Conservation (phyloP, 2,329 filamentous ascomycete genomes). For the Endothia cerciana region DNA sequence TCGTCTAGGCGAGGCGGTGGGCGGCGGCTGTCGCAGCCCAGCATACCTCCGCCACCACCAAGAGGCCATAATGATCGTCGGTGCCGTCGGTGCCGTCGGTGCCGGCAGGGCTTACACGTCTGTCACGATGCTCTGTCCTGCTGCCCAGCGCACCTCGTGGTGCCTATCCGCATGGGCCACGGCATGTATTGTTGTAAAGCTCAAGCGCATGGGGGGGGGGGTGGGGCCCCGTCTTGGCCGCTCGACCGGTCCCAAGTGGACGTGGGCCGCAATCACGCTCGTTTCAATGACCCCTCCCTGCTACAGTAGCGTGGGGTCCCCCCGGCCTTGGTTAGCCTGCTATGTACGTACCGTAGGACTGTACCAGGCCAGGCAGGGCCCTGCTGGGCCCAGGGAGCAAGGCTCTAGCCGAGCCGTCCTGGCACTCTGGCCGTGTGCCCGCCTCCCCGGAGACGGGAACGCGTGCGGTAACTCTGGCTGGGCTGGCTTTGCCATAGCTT, state of each 20-base stretch:
- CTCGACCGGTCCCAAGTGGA: neutral
- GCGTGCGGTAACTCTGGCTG: conserved; percentile 13
- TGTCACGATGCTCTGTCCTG: neutral
- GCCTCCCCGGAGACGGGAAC: conserved; percentile 22
- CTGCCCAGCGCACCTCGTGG: neutral
- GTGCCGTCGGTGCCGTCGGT: neutral
- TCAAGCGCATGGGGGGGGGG: neutral
- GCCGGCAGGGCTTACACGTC: neutral
- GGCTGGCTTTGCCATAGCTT: conserved; percentile 9
- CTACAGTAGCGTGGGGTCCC: conserved; percentile 27
- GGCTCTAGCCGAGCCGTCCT: conserved; percentile 28
- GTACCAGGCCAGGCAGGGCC: too few relatives aligned
- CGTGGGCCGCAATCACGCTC: conserved; percentile 14
- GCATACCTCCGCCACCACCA: neutral
- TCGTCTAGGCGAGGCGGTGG: neutral
- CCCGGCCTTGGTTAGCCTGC: conserved; percentile 22
- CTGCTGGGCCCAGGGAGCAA: conserved; percentile 22
- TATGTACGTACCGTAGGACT: too few relatives aligned
- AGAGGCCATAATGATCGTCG: neutral
- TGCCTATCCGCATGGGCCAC: neutral
- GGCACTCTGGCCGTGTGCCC: conserved; percentile 24
- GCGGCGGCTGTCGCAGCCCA: neutral
- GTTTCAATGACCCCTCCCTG: conserved; percentile 24
- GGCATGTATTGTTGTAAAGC: conserved; percentile 1
- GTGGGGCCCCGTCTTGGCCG: neutral